These are phyloP conservation scores for Glycine soja DNA, from an alignment of 306 rosid species.

Conservation along the genomic window DNA sequence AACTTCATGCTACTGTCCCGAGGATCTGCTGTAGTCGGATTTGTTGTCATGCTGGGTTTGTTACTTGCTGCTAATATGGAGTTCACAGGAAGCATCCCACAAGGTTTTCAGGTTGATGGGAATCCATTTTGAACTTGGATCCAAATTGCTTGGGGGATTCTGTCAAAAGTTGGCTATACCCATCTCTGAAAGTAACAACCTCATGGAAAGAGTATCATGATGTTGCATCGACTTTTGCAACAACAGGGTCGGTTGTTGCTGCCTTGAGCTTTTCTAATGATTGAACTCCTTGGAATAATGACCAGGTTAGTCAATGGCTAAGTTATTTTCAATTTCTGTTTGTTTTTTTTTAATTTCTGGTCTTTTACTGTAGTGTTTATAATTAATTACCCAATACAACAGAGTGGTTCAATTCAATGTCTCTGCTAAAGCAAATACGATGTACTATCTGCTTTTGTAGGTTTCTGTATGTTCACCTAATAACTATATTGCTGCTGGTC, in stretches of 20 bases:
- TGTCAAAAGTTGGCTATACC: conserved; percentile 83
- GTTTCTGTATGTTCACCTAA: conserved; percentile 28
- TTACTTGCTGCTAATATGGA: conserved; percentile 96
- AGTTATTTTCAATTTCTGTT: not conserved
- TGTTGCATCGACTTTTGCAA: conserved; percentile 68
- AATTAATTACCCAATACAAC: not conserved
- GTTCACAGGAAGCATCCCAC: conserved; percentile 86
- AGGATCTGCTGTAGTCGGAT: conserved; percentile 90
- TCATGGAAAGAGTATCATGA: conserved; percentile 95
- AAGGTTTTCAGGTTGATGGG: conserved; percentile 91
- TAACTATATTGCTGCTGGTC: conserved; percentile 38
- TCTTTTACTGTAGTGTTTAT: not conserved
- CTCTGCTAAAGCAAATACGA: conserved; percentile 23
- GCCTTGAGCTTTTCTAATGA: conserved; percentile 80
- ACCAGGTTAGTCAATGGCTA: conserved; percentile 48
- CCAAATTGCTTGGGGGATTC: conserved; percentile 75
- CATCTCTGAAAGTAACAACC: conserved; percentile 78
- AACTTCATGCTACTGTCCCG: conserved; percentile 96
- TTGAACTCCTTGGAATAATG: conserved; percentile 49
- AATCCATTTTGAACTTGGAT: conserved; percentile 78
- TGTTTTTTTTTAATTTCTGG: not conserved
- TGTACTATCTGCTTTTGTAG: conserved; percentile 40
- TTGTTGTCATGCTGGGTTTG: conserved; percentile 83
- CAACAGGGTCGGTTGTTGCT: conserved; percentile 91
- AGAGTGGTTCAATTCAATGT: not conserved